Evolutionary conservation across 1,284 basidiomycete species (phyloP), one percentile per base, ranked within the genome.

Genomic region (Microbotryum saponariae): DNA sequence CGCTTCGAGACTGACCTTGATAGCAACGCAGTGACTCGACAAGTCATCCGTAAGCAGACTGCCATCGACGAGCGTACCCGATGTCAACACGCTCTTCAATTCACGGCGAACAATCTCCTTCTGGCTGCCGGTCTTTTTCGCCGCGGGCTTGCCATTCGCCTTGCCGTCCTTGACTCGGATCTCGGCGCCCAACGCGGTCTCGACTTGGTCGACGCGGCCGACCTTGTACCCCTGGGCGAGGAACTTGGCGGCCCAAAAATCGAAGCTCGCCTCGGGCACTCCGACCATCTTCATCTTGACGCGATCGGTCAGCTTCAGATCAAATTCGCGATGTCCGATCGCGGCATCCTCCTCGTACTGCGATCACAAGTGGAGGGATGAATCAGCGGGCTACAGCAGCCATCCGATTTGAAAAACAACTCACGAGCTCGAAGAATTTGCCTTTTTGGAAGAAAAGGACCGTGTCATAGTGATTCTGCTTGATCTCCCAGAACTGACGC

Each of bases 221-320:
- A 98, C 77, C 59, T 73, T 64, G 58, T 63, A 67, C 18, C 63
- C 62, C 31, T 65, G 60, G 1, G 66, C 67, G 51, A 68, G 63
- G 63, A 69, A 69, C 63, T 76, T 88, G 82, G 88, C 86, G 25
- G 88, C 87, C 89, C 89, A 92, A 70, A 88, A 87, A 72, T 94
- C 91, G 76, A 98, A 96, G 1, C 87, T 86, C 75, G 84, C 85
- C 74, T 98, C 96, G 0, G 96, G 96, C 6, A 98, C 94, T 49
- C 96, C 65, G 49, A 88, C 91, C 92, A 96, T 97, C 65, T 88
- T 93, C 96, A 99, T 99, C 77, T 97, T 98, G 60, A 97, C 93
- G 60, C 90, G 79, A 53, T 85, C 83, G 1, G 91, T 93, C 46
- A 93, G 80, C 68, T 97, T 97, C 62, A 97, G 77, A 71, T 96